Conservation (phyloP, 2,329 filamentous ascomycete species). For the Penicillium occitanis region DNA sequence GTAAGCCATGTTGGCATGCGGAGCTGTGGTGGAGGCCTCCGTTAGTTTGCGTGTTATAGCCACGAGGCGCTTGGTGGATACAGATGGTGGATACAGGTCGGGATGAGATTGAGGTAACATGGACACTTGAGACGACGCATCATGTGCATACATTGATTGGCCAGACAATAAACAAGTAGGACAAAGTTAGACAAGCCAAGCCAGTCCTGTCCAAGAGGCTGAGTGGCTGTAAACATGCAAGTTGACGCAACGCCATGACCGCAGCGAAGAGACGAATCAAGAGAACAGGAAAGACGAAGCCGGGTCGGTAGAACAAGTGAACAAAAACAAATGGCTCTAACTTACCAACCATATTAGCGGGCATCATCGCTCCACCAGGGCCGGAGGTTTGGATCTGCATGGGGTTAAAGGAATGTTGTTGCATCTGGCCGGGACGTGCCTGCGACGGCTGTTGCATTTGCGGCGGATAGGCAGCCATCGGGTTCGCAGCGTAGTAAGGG, state of each 20-base stretch:
- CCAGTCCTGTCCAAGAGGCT: background rate
- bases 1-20: slow-evolving; percentile 36
- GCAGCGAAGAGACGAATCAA: slow-evolving; percentile 8
- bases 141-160: slow-evolving; percentile 16
- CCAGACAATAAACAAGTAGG: background rate
- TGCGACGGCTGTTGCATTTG: slow-evolving; percentile 26
- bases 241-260: slow-evolving; percentile 24
- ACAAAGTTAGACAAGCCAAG: slow-evolving; percentile 6
- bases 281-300: background rate
- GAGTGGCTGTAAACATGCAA: background rate
- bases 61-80: slow-evolving; percentile 21
- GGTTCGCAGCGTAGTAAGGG: slow-evolving; percentile 37
- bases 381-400: slow-evolving; percentile 36
- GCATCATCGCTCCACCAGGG: slow-evolving; percentile 42
- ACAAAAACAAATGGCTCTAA: background rate
- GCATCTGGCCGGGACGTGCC: slow-evolving; percentile 19
- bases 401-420: slow-evolving; percentile 35
- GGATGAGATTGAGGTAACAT: slow-evolving; percentile 4
- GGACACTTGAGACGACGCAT: slow-evolving; percentile 17
- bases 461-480: slow-evolving; percentile 24
- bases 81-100: slow-evolving; percentile 9
- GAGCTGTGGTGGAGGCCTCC: slow-evolving; percentile 28
- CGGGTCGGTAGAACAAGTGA: background rate
- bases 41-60: slow-evolving; percentile 20
- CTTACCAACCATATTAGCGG: slow-evolving; percentile 32